These are phyloP conservation scores for Cymbidium sinense DNA, from an alignment of 106 monocot species.

Conservation along the genomic window DNA sequence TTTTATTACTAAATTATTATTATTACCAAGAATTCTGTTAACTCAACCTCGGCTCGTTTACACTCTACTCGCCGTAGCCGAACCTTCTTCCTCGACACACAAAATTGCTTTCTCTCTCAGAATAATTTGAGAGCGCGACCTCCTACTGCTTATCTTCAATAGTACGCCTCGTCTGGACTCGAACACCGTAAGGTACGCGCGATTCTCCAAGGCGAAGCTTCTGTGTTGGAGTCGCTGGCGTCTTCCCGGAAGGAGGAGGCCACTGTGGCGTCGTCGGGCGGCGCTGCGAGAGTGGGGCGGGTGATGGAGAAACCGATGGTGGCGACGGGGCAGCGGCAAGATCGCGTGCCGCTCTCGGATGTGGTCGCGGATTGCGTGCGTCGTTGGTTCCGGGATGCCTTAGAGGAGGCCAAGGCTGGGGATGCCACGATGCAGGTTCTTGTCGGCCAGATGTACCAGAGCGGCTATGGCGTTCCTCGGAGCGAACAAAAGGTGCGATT, in stretches of 20 bases:
- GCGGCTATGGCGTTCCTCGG: conserved; percentile 60
- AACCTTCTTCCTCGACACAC: too few relatives aligned
- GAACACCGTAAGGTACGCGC: too few relatives aligned
- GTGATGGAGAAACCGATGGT: conserved; percentile 8
- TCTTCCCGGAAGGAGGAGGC: background rate
- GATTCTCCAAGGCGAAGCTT: too few relatives aligned
- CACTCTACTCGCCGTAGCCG: too few relatives aligned
- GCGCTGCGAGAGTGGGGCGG: background rate
- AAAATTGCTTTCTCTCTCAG: too few relatives aligned
- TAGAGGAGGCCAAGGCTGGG: conserved; percentile 74
- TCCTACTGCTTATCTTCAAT: background rate
- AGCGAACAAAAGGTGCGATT: conserved; percentile 65
- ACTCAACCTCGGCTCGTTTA: too few relatives aligned
- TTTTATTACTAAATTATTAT: too few relatives aligned
- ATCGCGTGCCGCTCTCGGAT: conserved; percentile 46
- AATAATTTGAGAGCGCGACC: background rate
- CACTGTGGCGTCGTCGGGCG: background rate
- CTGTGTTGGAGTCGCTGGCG: background rate
- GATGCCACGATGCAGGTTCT: conserved; percentile 82
- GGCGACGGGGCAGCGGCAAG: conserved; percentile 9
- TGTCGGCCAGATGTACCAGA: conserved; percentile 88
- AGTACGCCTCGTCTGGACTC: too few relatives aligned
- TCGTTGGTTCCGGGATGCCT: conserved; percentile 88
- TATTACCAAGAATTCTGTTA: too few relatives aligned
- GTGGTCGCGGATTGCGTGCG: conserved; percentile 72